A percentile compares a stretch with the other conserved stretches of the same genome.
Conservation (phyloP, 2,329 filamentous ascomycete species). For the Penicillium sp. region DNA sequence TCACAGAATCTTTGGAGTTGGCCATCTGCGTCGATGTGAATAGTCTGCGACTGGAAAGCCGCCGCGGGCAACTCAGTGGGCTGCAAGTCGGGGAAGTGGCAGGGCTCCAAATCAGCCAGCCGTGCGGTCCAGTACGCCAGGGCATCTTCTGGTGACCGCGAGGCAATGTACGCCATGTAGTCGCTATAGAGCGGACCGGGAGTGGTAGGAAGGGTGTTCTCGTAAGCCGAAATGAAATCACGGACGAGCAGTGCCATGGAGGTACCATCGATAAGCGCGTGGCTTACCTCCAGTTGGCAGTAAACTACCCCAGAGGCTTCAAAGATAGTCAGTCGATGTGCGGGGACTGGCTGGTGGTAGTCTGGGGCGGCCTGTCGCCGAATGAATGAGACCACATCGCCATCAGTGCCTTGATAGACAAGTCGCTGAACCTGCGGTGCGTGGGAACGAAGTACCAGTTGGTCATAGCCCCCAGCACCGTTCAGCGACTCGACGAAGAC, state of each 20-base stretch:
- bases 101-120: background rate
- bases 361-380: background rate
- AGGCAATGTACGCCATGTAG: background rate
- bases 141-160: background rate
- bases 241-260: slow-evolving; percentile 41
- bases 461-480: background rate
- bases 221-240: slow-evolving; percentile 39
- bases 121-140: background rate
- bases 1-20: slow-evolving; percentile 26
- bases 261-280: slow-evolving; percentile 44
- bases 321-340: background rate
- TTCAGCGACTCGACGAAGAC: slow-evolving; percentile 7
- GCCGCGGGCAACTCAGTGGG: background rate
- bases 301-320: background rate
- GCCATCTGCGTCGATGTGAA: background rate
- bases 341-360: background rate
- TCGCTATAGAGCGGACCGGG: background rate
- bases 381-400: background rate
- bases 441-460: slow-evolving; percentile 8
- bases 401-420: background rate
- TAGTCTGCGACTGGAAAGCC: background rate
- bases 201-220: slow-evolving; percentile 20
- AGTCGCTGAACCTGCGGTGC: background rate
- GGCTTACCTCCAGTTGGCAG: slow-evolving; percentile 37
- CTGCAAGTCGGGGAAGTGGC: background rate